These are phyloP conservation scores for Leishmania turanica DNA, from an alignment of 208 protist genomes.

Conservation along the genomic window DNA sequence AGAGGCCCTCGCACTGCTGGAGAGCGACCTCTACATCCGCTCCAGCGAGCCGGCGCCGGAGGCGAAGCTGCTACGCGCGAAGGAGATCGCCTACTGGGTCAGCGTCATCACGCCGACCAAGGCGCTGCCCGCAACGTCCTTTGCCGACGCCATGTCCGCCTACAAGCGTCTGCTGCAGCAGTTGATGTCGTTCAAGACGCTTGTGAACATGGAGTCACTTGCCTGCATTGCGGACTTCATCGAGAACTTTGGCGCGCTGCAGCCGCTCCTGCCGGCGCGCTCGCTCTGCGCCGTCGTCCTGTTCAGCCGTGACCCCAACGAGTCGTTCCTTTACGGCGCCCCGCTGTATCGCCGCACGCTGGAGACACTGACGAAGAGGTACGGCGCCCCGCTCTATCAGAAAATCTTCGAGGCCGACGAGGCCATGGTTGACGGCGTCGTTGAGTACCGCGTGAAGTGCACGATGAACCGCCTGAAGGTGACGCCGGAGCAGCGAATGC, in stretches of 20 bases:
- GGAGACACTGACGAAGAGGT: slow-evolving; percentile 52
- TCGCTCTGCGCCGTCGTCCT: slow-evolving; percentile 65
- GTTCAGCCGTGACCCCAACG: slow-evolving; percentile 65
- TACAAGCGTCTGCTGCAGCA: slow-evolving; percentile 67
- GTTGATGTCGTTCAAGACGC: slow-evolving; percentile 57
- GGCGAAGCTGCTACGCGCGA: slow-evolving; percentile 45
- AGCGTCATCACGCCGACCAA: slow-evolving; percentile 70
- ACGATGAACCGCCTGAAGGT: slow-evolving; percentile 71
- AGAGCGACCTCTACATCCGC: slow-evolving; percentile 44
- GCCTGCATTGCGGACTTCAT: slow-evolving; percentile 65
- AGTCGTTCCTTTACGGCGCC: slow-evolving; percentile 76
- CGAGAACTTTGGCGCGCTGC: slow-evolving; percentile 61
- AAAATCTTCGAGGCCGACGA: slow-evolving; percentile 72
- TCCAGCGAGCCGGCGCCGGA: slow-evolving; percentile 55
- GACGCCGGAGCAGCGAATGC: slow-evolving; percentile 48
- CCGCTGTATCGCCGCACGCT: slow-evolving; percentile 65
- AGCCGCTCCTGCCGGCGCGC: slow-evolving; percentile 74
- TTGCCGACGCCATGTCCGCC: slow-evolving; percentile 49
- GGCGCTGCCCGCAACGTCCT: slow-evolving; percentile 38
- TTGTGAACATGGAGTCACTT: slow-evolving; percentile 52
- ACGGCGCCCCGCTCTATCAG: slow-evolving; percentile 80
- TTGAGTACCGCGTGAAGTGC: slow-evolving; percentile 81
- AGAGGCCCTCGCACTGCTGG: slow-evolving; percentile 49
- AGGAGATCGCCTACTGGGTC: slow-evolving; percentile 71
- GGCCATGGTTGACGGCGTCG: slow-evolving; percentile 64